These are phyloP conservation scores for Talaromyces funiculosus DNA, from an alignment of 2,329 filamentous ascomycete genomes.

Conservation along the genomic window DNA sequence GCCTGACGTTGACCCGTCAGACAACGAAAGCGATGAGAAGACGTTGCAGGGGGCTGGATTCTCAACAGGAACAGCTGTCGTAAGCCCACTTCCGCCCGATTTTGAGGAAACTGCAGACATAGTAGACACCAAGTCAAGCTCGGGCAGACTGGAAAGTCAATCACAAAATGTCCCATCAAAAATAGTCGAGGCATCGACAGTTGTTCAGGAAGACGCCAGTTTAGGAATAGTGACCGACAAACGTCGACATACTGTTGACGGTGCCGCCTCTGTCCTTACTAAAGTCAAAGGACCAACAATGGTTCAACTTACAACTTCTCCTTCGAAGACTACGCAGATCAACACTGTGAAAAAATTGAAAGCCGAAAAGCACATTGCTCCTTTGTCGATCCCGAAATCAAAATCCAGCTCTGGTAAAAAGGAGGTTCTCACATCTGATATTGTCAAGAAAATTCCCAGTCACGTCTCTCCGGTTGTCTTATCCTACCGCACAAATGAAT, in stretches of 20 bases:
- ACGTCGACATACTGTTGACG: constrained; percentile 8
- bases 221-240: neutral
- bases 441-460: constrained; percentile 57
- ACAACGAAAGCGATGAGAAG: neutral
- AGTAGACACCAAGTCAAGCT: neutral
- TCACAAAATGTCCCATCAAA: neutral
- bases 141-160: neutral
- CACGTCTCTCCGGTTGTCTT: constrained; percentile 70
- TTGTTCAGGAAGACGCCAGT: neutral
- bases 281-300: neutral
- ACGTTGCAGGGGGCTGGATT: neutral
- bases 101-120: neutral
- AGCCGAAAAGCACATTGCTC: neutral
- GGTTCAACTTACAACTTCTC: neutral
- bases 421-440: constrained; percentile 28
- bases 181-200: neutral
- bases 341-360: neutral
- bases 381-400: constrained; percentile 6
- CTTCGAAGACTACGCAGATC: neutral
- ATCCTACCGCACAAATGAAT: constrained; percentile 88
- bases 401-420: constrained; percentile 18
- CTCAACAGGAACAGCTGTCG: neutral
- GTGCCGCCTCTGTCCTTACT: neutral
- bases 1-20: neutral
- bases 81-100: neutral